Base-by-base conservation (phyloP, 2,329 filamentous ascomycete species). In the Aspergillus aculeatus region DNA sequence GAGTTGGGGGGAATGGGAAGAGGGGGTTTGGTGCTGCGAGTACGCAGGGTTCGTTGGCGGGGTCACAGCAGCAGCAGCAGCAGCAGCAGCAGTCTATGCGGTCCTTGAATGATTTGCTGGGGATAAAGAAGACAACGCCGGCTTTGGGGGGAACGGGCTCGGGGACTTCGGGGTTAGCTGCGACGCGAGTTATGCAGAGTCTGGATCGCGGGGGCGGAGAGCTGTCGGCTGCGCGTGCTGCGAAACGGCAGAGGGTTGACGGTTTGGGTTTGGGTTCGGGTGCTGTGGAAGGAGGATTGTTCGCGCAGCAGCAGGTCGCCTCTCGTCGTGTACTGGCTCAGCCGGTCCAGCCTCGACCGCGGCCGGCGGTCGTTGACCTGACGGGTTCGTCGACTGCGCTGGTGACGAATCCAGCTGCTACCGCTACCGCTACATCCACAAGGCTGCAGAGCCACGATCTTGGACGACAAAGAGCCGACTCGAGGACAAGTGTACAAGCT, bases 31-130 rank as follows among this genome's bases (percentile, higher is more conserved):
- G 87, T 88, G 29, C 75, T 97, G 29, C 32, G 12, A 29, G 26
- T 78, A 95, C 50, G 88, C 32, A 29, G 32, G 32, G 11, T 16
- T 35, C 32, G 32, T 29, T 29, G 26, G 26, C 26, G 26, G 7
- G 26, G 26, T 29, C 26, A 3, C 26, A 29, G 7, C 26, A 12
- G 16, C 29, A 82, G 60, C 26, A 29, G 7, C 26, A 12, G 16
- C 29, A 82, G 60, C 69, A 80, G 44, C 82, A 81, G 50, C 32
- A 12, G 32, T 35, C 32, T 12, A 31, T 54, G 9, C 84, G 83
- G 64, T 84, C 86, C 4, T 72, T 89, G 32, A 86, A 86, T 65
- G 81, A 86, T 53, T 68, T 92, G 14, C 81, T 92, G 29, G 88
- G 87, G 1, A 86, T 85, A 1, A 85, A 85, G 11, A 87, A 83